A percentile compares a stretch with the other conserved stretches of the same genome.
phyloP scores from a whole-genome alignment of 176 grass and related monocot genomes.

The Thalia dealbata region DNA sequence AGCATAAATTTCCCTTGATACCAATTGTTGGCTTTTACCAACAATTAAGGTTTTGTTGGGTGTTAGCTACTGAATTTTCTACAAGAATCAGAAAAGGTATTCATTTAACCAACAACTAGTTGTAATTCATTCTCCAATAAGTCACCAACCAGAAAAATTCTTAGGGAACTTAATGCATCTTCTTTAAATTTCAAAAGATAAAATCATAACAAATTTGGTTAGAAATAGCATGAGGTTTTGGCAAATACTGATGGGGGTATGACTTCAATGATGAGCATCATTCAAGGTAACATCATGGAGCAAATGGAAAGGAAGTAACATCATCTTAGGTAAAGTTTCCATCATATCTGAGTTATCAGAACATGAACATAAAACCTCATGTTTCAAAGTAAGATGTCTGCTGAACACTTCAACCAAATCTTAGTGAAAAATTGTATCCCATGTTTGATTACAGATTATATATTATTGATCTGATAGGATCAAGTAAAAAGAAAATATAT shows the following conservation, averaged over 20 bases:
- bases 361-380: not conserved
- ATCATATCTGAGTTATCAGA: not conserved
- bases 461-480: not conserved
- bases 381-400: not conserved
- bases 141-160: too few relatives aligned
- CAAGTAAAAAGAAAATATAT: not conserved
- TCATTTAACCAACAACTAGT: too few relatives aligned
- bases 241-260: not conserved
- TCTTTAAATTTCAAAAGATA: too few relatives aligned
- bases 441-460: not conserved
- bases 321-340: not conserved
- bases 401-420: not conserved
- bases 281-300: not conserved
- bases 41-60: too few relatives aligned
- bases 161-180: too few relatives aligned
- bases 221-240: not conserved
- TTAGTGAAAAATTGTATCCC: not conserved
- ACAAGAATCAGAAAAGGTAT: too few relatives aligned
- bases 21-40: too few relatives aligned
- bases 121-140: too few relatives aligned
- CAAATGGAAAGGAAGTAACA: not conserved
- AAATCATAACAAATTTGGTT: too few relatives aligned
- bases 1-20: too few relatives aligned
- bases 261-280: not conserved
- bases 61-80: too few relatives aligned